phyloP scores from a whole-genome alignment of 2,329 filamentous ascomycete species.

The Purpureocillium takamizusanense region DNA sequence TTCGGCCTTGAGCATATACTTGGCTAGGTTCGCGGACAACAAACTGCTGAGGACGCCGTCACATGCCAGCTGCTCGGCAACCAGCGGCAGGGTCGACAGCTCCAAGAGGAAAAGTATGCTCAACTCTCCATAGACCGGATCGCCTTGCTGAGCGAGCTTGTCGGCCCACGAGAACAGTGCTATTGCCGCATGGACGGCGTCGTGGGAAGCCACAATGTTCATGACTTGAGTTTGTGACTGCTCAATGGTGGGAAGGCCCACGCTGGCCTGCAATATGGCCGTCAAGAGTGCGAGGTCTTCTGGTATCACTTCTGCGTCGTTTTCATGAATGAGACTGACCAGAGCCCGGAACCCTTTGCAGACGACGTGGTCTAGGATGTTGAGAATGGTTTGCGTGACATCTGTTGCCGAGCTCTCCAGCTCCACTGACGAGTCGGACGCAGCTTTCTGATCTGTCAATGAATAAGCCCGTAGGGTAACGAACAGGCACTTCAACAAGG shows the following conservation, averaged over 20 bases:
- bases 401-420: slow-evolving; percentile 29
- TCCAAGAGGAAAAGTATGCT: slow-evolving; percentile 82
- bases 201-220: slow-evolving; percentile 59
- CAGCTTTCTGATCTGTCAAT: slow-evolving; percentile 19
- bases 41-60: slow-evolving; percentile 76
- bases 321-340: slow-evolving; percentile 73
- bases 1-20: slow-evolving; percentile 61
- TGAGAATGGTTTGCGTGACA: slow-evolving; percentile 57
- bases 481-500: slow-evolving; percentile 75
- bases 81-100: slow-evolving; percentile 67
- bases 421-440: slow-evolving; percentile 19
- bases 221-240: slow-evolving; percentile 63
- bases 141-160: slow-evolving; percentile 63
- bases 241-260: slow-evolving; percentile 69
- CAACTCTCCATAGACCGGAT: slow-evolving; percentile 91
- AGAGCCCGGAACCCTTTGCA: slow-evolving; percentile 74
- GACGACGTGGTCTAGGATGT: slow-evolving; percentile 71
- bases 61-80: slow-evolving; percentile 85
- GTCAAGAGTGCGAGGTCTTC: slow-evolving; percentile 83
- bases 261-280: slow-evolving; percentile 75
- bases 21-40: slow-evolving; percentile 68
- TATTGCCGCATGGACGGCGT: slow-evolving; percentile 70
- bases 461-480: slow-evolving; percentile 65
- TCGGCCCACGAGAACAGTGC: slow-evolving; percentile 94
- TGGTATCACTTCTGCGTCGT: slow-evolving; percentile 50